A percentile compares a stretch with the other conserved stretches of the same genome.
Conservation (phyloP, 805 yeast genomes). For the Schwanniomyces polymorphus region DNA sequence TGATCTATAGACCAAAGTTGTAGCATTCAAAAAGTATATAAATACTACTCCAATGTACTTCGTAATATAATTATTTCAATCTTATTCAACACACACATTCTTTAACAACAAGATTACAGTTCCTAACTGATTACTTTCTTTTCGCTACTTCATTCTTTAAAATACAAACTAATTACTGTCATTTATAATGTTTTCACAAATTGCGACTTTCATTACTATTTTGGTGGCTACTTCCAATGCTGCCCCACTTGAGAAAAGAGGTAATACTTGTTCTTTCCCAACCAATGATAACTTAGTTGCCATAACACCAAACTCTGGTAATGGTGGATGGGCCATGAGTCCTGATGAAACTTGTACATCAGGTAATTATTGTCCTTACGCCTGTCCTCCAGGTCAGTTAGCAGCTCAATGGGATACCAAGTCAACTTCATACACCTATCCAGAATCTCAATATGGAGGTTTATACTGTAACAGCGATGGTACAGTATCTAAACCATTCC, state of each 20-base stretch:
- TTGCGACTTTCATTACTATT: conserved; percentile 4
- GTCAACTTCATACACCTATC: conserved; percentile 72
- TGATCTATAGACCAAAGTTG: not conserved
- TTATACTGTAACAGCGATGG: conserved; percentile 75
- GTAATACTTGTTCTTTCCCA: conserved; percentile 65
- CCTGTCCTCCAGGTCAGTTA: conserved; percentile 84
- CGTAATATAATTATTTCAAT: not conserved
- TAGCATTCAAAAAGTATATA: not conserved
- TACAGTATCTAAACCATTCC: conserved; percentile 58
- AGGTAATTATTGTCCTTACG: conserved; percentile 88
- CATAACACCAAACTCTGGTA: conserved; percentile 55
- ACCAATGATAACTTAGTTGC: conserved; percentile 64
- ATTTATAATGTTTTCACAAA: conserved; percentile 5
- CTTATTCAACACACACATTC: not conserved
- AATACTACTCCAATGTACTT: not conserved
- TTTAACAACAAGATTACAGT: not conserved
- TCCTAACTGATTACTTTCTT: not conserved
- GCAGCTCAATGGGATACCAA: conserved; percentile 87
- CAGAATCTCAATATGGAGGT: conserved; percentile 82
- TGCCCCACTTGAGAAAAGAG: conserved; percentile 23
- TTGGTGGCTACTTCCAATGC: conserved; percentile 14
- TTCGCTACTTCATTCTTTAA: not conserved
- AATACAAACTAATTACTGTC: not conserved
- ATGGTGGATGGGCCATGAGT: conserved; percentile 88
- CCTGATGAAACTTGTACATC: conserved; percentile 70